Evolutionary conservation across 495 filamentous ascomycete species (phyloP).

Genomic region (Hypomontagnella submonticulosa): DNA sequence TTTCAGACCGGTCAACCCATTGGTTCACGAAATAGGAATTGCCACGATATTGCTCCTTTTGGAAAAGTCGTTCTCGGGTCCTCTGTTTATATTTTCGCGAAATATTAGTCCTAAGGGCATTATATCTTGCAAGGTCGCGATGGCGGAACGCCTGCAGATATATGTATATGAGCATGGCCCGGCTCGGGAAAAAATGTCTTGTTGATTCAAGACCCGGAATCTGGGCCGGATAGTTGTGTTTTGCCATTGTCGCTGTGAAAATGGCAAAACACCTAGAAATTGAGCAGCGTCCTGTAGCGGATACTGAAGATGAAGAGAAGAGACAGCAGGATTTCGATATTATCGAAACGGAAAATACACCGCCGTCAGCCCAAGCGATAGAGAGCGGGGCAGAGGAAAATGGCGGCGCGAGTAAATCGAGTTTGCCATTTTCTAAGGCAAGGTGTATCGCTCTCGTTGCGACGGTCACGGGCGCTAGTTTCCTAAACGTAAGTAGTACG

Average conservation of each 20-base stretch:
- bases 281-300: conserved; percentile 9
- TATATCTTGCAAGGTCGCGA: conserved; percentile 27
- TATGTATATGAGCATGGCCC: conserved; percentile 19
- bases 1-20: conserved; percentile 14
- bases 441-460: conserved; percentile 59
- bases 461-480: conserved; percentile 65
- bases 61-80: conserved; percentile 15
- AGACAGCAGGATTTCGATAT: conserved; percentile 23
- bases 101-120: conserved; percentile 1
- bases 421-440: conserved; percentile 57
- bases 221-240: conserved; percentile 9
- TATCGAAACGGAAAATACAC: conserved; percentile 15
- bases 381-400: conserved; percentile 28
- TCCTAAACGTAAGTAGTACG: conserved; percentile 61
- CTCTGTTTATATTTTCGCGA: conserved; percentile 6
- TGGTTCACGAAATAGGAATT: conserved; percentile 14
- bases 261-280: conserved; percentile 32
- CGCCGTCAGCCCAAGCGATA: conserved; percentile 10
- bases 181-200: conserved; percentile 8
- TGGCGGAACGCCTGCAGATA: conserved; percentile 25
- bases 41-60: conserved; percentile 8
- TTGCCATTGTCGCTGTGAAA: conserved; percentile 12
- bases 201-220: conserved; percentile 3
- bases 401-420: conserved; percentile 23
- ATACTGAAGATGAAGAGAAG: conserved; percentile 21